Percentiles rank a stretch among this genome's conserved stretches.
These are phyloP conservation scores for Tylopilus sp. DNA, from an alignment of 1,284 basidiomycete species.

Conservation along the genomic window DNA sequence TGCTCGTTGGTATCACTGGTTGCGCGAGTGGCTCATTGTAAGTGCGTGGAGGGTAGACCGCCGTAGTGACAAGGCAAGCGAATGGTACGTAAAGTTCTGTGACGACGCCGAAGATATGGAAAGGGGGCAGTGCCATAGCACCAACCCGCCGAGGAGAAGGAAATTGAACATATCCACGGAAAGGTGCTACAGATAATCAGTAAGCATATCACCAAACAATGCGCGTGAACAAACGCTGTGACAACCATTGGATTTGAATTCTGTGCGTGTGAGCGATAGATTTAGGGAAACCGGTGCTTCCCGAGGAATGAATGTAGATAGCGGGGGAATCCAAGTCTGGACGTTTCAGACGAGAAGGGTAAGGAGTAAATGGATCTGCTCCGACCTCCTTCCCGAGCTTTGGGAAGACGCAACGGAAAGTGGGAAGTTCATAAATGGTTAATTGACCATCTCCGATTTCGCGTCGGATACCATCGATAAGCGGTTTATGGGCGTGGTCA, in stretches of 20 bases:
- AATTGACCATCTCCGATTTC: not conserved
- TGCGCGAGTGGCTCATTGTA: not conserved
- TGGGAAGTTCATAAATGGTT: not conserved
- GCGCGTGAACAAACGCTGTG: too few species aligned
- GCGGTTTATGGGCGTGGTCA: not conserved
- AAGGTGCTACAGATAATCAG: too few species aligned
- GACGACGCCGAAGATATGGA: conserved; percentile 10
- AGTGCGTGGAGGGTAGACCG: conserved; percentile 12
- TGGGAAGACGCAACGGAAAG: not conserved
- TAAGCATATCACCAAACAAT: not conserved
- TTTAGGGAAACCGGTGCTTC: not conserved
- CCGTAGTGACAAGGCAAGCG: not conserved
- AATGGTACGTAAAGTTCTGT: conserved; percentile 12
- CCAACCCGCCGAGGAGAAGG: not conserved
- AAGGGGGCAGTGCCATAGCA: not conserved
- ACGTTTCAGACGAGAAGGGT: not conserved
- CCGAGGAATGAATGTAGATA: not conserved
- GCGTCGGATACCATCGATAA: not conserved
- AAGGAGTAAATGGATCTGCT: not conserved
- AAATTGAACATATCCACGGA: too few species aligned
- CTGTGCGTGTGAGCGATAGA: not conserved
- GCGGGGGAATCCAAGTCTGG: not conserved
- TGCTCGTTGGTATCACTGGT: conserved; percentile 16
- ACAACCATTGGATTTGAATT: too few species aligned
- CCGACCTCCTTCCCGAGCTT: not conserved